phyloP scores from a whole-genome alignment of 2,329 filamentous ascomycete genomes.

The Fusarium nematophilum region DNA sequence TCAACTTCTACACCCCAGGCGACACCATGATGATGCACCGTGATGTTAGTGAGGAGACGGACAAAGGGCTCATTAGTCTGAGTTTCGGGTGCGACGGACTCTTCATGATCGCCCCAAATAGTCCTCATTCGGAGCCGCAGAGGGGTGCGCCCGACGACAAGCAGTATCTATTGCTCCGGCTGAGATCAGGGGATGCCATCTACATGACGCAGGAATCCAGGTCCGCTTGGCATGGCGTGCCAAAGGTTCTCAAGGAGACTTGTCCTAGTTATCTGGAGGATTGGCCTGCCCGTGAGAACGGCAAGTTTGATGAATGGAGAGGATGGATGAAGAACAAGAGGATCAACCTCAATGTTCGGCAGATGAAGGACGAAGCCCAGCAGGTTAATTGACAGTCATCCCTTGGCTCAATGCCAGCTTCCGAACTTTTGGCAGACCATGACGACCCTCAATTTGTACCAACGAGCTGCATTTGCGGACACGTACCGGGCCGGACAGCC shows the following conservation, averaged over 20 bases:
- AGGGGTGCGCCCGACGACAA: constrained; percentile 49
- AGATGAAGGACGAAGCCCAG: constrained; percentile 75
- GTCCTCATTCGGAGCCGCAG: constrained; percentile 31
- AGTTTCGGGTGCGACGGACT: constrained; percentile 91
- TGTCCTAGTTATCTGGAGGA: constrained; percentile 79
- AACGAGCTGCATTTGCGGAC: too few relatives aligned
- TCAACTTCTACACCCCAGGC: constrained; percentile 91
- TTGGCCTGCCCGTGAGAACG: constrained; percentile 74
- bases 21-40: constrained; percentile 94
- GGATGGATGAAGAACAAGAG: constrained; percentile 91
- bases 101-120: constrained; percentile 81
- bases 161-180: constrained; percentile 69
- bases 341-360: constrained; percentile 91
- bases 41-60: constrained; percentile 88
- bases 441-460: too few relatives aligned
- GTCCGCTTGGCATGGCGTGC: constrained; percentile 96
- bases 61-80: constrained; percentile 83
- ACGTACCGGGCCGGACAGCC: too few relatives aligned
- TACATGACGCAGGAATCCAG: constrained; percentile 87
- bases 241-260: constrained; percentile 82
- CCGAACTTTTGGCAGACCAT: neutral
- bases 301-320: constrained; percentile 74
- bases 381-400: neutral
- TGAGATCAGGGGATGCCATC: constrained; percentile 88
- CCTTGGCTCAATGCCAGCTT: neutral